A percentile compares a stretch with the other conserved stretches of the same genome.
These are phyloP conservation scores for Quercus phellos DNA, from an alignment of 331 rosid genomes.

Conservation along the genomic window DNA sequence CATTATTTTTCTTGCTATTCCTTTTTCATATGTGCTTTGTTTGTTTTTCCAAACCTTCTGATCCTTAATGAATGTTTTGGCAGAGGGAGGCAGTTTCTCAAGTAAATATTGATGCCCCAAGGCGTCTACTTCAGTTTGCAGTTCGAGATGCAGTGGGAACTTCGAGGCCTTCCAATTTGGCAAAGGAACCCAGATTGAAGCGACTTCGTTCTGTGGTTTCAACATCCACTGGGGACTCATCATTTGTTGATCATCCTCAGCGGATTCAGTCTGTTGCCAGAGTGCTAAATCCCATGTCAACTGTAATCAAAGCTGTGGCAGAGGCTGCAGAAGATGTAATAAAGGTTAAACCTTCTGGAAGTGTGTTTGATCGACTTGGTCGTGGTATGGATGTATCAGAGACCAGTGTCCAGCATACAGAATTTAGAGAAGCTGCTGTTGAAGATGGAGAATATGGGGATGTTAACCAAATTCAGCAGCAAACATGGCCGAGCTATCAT, in stretches of 20 bases:
- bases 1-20: not conserved
- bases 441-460: constrained; percentile 42
- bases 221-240: constrained; percentile 41
- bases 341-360: constrained; percentile 66
- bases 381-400: constrained; percentile 42
- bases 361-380: constrained; percentile 93
- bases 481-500: constrained; percentile 25
- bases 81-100: constrained; percentile 70
- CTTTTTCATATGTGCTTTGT: constrained; percentile 9
- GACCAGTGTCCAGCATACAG: constrained; percentile 31
- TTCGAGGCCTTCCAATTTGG: constrained; percentile 41
- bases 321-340: constrained; percentile 93
- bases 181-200: constrained; percentile 60
- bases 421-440: constrained; percentile 22
- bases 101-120: constrained; percentile 58
- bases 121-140: constrained; percentile 89
- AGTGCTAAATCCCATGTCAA: constrained; percentile 71
- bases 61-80: constrained; percentile 16
- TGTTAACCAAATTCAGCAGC: constrained; percentile 36
- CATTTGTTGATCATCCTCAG: constrained; percentile 47
- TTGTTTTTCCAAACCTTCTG: constrained; percentile 27
- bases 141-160: constrained; percentile 90
- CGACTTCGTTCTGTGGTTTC: constrained; percentile 96
- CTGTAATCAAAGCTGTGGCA: constrained; percentile 81
- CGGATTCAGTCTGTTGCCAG: constrained; percentile 50